Percentiles rank a stretch among this genome's conserved stretches.
phyloP scores from a whole-genome alignment of 2,329 filamentous ascomycete genomes.

The Aureobasidium subglaciale region DNA sequence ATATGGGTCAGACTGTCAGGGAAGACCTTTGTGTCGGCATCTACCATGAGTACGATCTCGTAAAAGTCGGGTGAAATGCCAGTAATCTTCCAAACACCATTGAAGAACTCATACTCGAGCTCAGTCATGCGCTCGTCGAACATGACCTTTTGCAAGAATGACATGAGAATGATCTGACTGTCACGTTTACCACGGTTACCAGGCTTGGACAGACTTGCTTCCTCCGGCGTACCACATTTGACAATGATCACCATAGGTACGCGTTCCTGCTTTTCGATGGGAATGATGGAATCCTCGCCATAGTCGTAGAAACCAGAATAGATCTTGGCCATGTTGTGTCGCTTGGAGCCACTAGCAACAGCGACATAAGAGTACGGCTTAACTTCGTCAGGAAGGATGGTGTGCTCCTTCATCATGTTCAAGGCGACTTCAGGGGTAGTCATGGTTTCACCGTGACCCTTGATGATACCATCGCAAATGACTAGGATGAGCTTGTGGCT shows the following conservation, averaged over 20 bases:
- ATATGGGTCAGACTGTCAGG: slow-evolving; percentile 97
- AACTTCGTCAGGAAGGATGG: slow-evolving; percentile 72
- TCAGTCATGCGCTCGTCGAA: slow-evolving; percentile 99
- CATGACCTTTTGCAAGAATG: slow-evolving; percentile 99
- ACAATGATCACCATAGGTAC: slow-evolving; percentile 97
- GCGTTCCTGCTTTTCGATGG: slow-evolving; percentile 82
- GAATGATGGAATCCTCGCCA: slow-evolving; percentile 70
- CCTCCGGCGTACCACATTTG: slow-evolving; percentile 90
- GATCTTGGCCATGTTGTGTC: slow-evolving; percentile 99
- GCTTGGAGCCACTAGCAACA: slow-evolving; percentile 88
- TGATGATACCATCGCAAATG: slow-evolving; percentile 96
- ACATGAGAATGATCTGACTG: slow-evolving; percentile 99
- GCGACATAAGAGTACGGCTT: slow-evolving; percentile 92
- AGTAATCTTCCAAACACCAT: slow-evolving; percentile 96
- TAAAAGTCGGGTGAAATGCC: slow-evolving; percentile 98
- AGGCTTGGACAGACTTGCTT: slow-evolving; percentile 73
- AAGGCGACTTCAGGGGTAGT: slow-evolving; percentile 87
- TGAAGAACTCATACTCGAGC: slow-evolving; percentile 99
- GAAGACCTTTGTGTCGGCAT: slow-evolving; percentile 98
- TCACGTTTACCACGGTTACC: slow-evolving; percentile 98
- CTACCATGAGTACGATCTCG: slow-evolving; percentile 96
- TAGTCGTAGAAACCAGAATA: slow-evolving; percentile 99
- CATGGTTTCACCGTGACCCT: slow-evolving; percentile 79
- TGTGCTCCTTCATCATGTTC: slow-evolving; percentile 90
- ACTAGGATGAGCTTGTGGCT: slow-evolving; percentile 96